These are phyloP conservation scores for Adansonia madagascariensis DNA, from an alignment of 441 rosid species.

Conservation along the genomic window DNA sequence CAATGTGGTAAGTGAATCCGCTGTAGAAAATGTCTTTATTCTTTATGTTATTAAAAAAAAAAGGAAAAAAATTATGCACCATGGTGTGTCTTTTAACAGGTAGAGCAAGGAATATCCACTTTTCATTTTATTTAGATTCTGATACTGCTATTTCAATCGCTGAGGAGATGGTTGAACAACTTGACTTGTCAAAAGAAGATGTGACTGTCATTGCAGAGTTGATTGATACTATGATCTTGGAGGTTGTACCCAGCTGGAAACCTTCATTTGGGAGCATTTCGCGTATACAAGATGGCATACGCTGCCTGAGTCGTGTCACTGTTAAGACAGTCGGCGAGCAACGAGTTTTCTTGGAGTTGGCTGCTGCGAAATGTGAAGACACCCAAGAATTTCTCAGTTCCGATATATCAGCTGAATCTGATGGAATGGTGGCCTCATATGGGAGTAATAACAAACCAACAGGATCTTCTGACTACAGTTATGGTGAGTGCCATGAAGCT, in stretches of 20 bases:
- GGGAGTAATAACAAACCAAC: slow-evolving; percentile 29
- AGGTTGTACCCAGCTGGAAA: slow-evolving; percentile 49
- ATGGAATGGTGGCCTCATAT: slow-evolving; percentile 32
- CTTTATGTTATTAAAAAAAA: neutral
- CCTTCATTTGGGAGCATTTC: slow-evolving; percentile 32
- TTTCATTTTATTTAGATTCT: slow-evolving; percentile 57
- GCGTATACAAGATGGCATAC: slow-evolving; percentile 18
- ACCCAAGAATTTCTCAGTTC: slow-evolving; percentile 41
- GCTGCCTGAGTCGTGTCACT: neutral
- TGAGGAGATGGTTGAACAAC: slow-evolving; percentile 78
- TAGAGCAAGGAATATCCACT: slow-evolving; percentile 57
- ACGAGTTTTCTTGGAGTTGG: slow-evolving; percentile 28
- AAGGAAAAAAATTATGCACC: neutral
- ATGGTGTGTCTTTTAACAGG: slow-evolving; percentile 44
- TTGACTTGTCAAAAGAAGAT: slow-evolving; percentile 59
- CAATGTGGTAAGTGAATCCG: slow-evolving; percentile 36
- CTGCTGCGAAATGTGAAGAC: slow-evolving; percentile 28
- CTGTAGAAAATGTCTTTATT: neutral
- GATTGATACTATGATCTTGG: slow-evolving; percentile 55
- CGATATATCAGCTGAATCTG: slow-evolving; percentile 45
- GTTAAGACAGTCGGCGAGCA: slow-evolving; percentile 26
- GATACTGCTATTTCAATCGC: slow-evolving; percentile 67
- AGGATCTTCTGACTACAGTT: slow-evolving; percentile 35
- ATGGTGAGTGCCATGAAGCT: slow-evolving; percentile 21
- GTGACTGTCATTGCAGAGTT: slow-evolving; percentile 58